Evolutionary conservation across 192 early-diverging fungal genomes (phyloP), one percentile per base, ranked within the genome.

Genomic region (Diversispora epigaea): DNA sequence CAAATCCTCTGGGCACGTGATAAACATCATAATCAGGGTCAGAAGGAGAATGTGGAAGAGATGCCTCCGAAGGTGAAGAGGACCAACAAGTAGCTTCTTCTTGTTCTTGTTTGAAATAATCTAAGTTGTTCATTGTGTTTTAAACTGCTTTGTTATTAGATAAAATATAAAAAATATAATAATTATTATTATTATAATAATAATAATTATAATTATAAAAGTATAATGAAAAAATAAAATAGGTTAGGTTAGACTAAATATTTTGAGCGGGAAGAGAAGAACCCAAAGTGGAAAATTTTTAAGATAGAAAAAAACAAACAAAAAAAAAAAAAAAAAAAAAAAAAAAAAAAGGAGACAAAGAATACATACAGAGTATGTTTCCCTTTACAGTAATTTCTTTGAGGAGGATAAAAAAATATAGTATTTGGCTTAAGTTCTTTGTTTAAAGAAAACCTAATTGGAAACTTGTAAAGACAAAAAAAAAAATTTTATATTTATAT

Each of bases 1-100:
- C 58, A 61, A 21, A 73, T 45, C 72, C 72, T 32, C 41, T 62
- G 9, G 72, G 72, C 58, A 73, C 72, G 72, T 73, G 72, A 63
- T 73, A 73, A n/a, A 73, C 58, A 10, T 54, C 22, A 39, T 63
- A 73, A 22, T 73, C 72, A 4, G 41, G 58, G 43, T 73, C 43
- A 17, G 71, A 62, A 15, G 72, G 60, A 22, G 45, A 49, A 63
- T 61, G 58, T 8, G 71, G 71, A 25, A 32, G 17, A 12, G 72
- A 63, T 57, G 56, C 49, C 5, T 73, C 72, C n/a, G 66, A 68
- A 60, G 70, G 70, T 50, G 72, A 19, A 4, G 72, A 73, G 4
- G 45, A 12, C 3, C 56, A 52, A 57, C 56, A 60, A 14, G 55
- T 45, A 39, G 58, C 4, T 45, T 49, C 72, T 19, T 61, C 56